Evolutionary conservation across 148 eudicot species (phyloP).

Genomic region (Limonium bicolor): DNA sequence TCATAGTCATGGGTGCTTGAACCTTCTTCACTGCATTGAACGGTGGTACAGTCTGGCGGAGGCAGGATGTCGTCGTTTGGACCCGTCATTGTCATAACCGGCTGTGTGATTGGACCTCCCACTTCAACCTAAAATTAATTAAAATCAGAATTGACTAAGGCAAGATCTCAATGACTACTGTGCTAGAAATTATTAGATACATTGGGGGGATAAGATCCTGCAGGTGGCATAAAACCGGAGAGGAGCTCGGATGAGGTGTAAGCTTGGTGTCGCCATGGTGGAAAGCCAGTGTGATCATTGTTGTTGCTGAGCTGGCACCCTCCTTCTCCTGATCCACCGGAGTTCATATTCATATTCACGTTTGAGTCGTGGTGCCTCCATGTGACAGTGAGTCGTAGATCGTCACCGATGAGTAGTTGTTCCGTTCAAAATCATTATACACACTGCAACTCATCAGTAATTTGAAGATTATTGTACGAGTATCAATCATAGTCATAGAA

Average conservation of each 20-base stretch:
- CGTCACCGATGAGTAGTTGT: no score
- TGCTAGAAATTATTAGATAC: neutral
- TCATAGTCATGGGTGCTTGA: slow-evolving; percentile 9
- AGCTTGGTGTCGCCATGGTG: slow-evolving; percentile 22
- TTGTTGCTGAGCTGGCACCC: neutral
- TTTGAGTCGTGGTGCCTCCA: no score
- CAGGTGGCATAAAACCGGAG: slow-evolving; percentile 16
- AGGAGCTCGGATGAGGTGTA: slow-evolving; percentile 19
- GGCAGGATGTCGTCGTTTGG: slow-evolving; percentile 8
- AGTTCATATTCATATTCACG: no score
- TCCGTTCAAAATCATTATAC: no score
- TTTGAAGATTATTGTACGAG: no score
- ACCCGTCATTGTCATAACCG: slow-evolving; percentile 9
- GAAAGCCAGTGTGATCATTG: slow-evolving; percentile 6
- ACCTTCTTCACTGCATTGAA: slow-evolving; percentile 16
- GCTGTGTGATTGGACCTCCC: slow-evolving; percentile 6
- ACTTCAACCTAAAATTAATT: slow-evolving; percentile 4
- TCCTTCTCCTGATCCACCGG: no score
- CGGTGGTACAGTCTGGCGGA: neutral
- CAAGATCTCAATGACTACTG: neutral
- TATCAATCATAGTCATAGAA: no score
- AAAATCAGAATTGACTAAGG: neutral
- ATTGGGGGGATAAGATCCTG: slow-evolving; percentile 14
- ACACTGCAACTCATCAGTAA: no score
- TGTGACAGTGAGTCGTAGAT: slow-evolving; percentile 14